Conservation (phyloP, 1,284 basidiomycete species). For the Limonomyces culmigenus region DNA sequence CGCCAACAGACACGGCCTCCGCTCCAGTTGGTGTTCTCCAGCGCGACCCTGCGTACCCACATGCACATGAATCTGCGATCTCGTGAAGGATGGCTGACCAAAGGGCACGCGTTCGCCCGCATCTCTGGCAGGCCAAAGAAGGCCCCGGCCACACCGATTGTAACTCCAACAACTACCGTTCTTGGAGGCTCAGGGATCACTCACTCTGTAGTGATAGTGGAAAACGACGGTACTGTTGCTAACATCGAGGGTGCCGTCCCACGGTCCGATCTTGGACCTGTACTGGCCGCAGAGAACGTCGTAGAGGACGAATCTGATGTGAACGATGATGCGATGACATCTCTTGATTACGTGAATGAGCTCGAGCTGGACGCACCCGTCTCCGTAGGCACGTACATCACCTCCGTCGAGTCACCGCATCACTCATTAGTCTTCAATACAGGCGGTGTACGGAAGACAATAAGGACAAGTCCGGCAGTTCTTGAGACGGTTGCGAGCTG, state of each 20-base stretch:
- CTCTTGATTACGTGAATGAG: too few relatives aligned
- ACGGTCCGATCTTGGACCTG: constrained; percentile 3
- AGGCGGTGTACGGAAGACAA: too few relatives aligned
- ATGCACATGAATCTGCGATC: constrained; percentile 28
- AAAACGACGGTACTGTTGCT: constrained; percentile 25
- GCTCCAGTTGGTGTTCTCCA: constrained; percentile 46
- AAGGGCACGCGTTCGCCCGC: too few relatives aligned
- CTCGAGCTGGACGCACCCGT: too few relatives aligned
- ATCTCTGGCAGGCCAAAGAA: too few relatives aligned
- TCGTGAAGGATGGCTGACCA: constrained; percentile 32
- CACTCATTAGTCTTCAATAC: too few relatives aligned
- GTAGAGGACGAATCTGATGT: not conserved
- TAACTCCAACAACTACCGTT: too few relatives aligned
- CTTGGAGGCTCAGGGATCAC: constrained; percentile 19
- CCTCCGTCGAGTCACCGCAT: too few relatives aligned
- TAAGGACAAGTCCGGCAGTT: constrained; percentile 28
- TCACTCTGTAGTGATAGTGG: constrained; percentile 49
- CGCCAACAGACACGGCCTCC: constrained; percentile 1
- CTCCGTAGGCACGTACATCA: too few relatives aligned
- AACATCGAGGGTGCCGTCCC: constrained; percentile 25
- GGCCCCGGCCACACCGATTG: too few relatives aligned
- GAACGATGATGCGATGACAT: constrained; percentile 1
- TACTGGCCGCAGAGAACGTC: not conserved
- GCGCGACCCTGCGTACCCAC: constrained; percentile 46
- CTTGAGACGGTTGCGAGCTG: constrained; percentile 52